Conservation (phyloP, 202 grass and related monocot species). For the Hordeum pubiflorum region DNA sequence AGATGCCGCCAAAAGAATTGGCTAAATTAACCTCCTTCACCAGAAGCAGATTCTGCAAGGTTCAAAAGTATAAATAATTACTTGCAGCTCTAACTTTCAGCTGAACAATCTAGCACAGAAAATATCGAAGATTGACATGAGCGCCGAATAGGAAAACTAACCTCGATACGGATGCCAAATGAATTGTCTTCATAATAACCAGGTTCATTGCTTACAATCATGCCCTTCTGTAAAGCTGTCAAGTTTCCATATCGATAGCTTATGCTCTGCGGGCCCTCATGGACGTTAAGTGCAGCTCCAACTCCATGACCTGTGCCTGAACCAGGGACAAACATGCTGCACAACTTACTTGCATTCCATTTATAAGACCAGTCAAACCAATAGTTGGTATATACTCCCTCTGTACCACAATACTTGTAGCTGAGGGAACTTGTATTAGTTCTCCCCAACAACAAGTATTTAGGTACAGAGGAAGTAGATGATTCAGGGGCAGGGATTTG, state of each 20-base stretch:
- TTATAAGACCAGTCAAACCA: background rate
- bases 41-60: slow-evolving; percentile 79
- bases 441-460: too few species aligned
- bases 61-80: slow-evolving; percentile 16
- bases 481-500: background rate
- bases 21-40: slow-evolving; percentile 68
- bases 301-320: slow-evolving; percentile 96
- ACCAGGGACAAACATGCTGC: slow-evolving; percentile 27
- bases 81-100: background rate
- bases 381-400: background rate
- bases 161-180: slow-evolving; percentile 98
- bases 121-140: slow-evolving; percentile 5
- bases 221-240: slow-evolving; percentile 77
- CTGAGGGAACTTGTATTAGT: too few species aligned
- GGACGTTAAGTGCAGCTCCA: slow-evolving; percentile 94
- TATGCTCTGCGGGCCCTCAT: slow-evolving; percentile 91
- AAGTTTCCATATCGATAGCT: slow-evolving; percentile 92
- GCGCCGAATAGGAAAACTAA: slow-evolving; percentile 18
- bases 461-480: too few species aligned
- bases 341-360: slow-evolving; percentile 19
- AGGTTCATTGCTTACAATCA: slow-evolving; percentile 97
- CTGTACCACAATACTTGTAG: too few species aligned
- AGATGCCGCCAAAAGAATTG: slow-evolving; percentile 79
- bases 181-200: slow-evolving; percentile 92
- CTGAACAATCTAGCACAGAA: background rate